phyloP scores from a whole-genome alignment of 164 flowering plant species.

The Nelumbo lutea region DNA sequence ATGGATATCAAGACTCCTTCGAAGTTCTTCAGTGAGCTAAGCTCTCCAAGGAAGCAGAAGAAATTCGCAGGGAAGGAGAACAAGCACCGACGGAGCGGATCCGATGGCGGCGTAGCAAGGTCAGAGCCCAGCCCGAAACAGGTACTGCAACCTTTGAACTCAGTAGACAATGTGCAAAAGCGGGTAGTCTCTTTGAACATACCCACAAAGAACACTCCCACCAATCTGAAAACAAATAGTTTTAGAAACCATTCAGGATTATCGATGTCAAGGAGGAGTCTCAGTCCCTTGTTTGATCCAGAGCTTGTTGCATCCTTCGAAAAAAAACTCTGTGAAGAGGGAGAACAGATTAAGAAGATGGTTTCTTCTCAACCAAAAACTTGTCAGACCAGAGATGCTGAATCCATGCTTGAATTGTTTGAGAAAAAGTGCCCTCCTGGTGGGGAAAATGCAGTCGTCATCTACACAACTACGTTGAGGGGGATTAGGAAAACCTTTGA shows the following conservation, averaged over 20 bases:
- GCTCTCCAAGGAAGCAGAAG: conserved; percentile 49
- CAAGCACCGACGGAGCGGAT: conserved; percentile 18
- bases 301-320: conserved; percentile 54
- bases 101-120: conserved; percentile 3
- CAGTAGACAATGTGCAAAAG: conserved; percentile 30
- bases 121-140: conserved; percentile 40
- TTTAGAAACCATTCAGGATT: conserved; percentile 25
- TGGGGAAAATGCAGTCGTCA: conserved; percentile 60
- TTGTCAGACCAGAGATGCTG: conserved; percentile 17
- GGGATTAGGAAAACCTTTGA: conserved; percentile 93
- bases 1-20: conserved; percentile 39
- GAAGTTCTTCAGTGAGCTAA: conserved; percentile 42
- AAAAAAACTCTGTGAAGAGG: conserved; percentile 49
- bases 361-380: conserved; percentile 26
- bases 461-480: conserved; percentile 87
- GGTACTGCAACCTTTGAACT: conserved; percentile 32
- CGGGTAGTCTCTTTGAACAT: conserved; percentile 29
- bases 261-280: conserved; percentile 35
- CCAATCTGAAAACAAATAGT: conserved; percentile 21
- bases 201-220: conserved; percentile 22
- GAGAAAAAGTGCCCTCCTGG: conserved; percentile 71
- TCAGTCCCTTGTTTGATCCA: conserved; percentile 77
- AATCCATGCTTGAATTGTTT: conserved; percentile 33
- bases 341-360: conserved; percentile 61
- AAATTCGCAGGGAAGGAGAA: conserved; percentile 72